These are phyloP conservation scores for Fusarium nygamai DNA, from an alignment of 2,329 filamentous ascomycete genomes.

Conservation along the genomic window DNA sequence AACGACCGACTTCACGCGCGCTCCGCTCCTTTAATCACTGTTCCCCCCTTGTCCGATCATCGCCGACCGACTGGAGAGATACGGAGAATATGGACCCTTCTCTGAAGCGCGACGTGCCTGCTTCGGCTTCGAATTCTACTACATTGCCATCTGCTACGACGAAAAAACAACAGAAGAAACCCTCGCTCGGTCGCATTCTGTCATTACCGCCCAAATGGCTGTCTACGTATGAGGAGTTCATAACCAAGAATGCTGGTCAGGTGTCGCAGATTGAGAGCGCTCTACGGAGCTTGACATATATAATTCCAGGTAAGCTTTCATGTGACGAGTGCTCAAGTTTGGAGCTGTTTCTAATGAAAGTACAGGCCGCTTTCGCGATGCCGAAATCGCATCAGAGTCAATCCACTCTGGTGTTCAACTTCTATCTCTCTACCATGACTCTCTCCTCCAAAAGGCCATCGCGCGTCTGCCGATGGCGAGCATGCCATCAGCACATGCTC, in stretches of 20 bases:
- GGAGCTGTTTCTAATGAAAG: slow-evolving; percentile 4
- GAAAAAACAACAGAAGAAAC: slow-evolving; percentile 28
- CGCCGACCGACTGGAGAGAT: neutral
- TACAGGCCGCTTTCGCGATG: slow-evolving; percentile 85
- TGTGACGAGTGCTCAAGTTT: neutral
- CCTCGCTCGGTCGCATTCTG: slow-evolving; percentile 53
- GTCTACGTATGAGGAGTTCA: slow-evolving; percentile 84
- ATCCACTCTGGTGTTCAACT: slow-evolving; percentile 90
- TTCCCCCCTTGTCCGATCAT: slow-evolving; percentile 4
- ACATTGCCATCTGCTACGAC: slow-evolving; percentile 10
- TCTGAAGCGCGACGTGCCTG: slow-evolving; percentile 29
- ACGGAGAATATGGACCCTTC: slow-evolving; percentile 33
- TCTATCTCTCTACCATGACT: slow-evolving; percentile 92
- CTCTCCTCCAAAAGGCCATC: slow-evolving; percentile 75
- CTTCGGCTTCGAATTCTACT: slow-evolving; percentile 33
- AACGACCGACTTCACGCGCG: slow-evolving; percentile 21
- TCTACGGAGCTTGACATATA: slow-evolving; percentile 91
- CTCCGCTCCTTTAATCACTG: slow-evolving; percentile 16
- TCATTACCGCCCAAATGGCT: slow-evolving; percentile 73
- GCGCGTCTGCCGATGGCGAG: slow-evolving; percentile 66
- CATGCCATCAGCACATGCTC: slow-evolving; percentile 66
- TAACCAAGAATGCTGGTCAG: slow-evolving; percentile 92
- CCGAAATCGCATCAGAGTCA: slow-evolving; percentile 93
- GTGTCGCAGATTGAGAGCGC: slow-evolving; percentile 96
- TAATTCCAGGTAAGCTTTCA: slow-evolving; percentile 77